Evolutionary conservation across 495 filamentous ascomycete species (phyloP), one percentile per base, ranked within the genome.

Genomic region (Penicillium steckii): DNA sequence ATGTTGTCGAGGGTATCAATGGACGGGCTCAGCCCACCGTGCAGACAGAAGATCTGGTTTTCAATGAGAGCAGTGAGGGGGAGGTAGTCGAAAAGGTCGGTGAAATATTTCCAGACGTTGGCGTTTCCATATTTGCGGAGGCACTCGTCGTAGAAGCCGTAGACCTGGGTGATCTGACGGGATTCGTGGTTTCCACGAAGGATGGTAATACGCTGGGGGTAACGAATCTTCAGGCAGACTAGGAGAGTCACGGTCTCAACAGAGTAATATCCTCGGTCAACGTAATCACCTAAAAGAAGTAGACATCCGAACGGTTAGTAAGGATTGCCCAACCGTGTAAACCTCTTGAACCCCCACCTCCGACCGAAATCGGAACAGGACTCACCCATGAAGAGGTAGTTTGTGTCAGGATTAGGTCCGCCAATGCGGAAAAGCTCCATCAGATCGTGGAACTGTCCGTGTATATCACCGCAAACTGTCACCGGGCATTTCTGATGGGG

Each of bases 91-190:
- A 98, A 97, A 27, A 98, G 85, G 69, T 98, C 94, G 61, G 94
- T 97, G 73, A 97, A 98, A 77, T 89, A 97, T 81, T 96, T 97
- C 94, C 94, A 98, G 57, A 98, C 94, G 67, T 97, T 97, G 55
- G 94, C 94, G 67, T 96, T 97, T 73, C 92, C 92, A 64, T 97
- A 97, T 79, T 97, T 97, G 64, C 92, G 87, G 45, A 97, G 81
- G 68, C 92, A 97, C 67, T 97, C 92, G 70, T 97, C 92, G 76
- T 97, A 97, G 77, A 97, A 97, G 44, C 92, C 92, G 66, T 97
- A 97, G 38, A 97, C 92, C 73, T 95, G 91, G 41, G 92, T 97
- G 71, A 97, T 97, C 74, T 97, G 92, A 53, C 92, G 87, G 51
- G 91, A 96, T 70, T 97, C 92, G 79, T 97, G 92, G 76, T 97